Evolutionary conservation across 1,139 yeast species (phyloP), one percentile per base, ranked within the genome.

Genomic region (Pichia sp.): DNA sequence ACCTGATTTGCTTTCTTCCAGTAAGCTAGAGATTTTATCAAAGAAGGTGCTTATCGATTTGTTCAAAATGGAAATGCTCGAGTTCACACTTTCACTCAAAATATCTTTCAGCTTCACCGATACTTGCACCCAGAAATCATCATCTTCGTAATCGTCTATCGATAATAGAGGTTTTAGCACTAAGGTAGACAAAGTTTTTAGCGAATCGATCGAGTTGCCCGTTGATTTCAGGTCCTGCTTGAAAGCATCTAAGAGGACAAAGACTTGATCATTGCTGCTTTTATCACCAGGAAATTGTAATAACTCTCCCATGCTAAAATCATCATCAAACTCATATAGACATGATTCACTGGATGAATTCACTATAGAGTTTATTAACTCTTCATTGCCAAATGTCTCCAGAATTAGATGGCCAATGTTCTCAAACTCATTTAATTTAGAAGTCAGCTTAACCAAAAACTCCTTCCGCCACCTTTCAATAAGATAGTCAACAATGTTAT

Each of bases 81-180:
- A 53, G 5, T 50, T 43, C 11, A 62, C 58, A 10, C 61, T 61
- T 11, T 55, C 53, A 32, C 59, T 50, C 5, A 64, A 40, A 10
- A 61, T 50, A 0, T 41, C 11, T 15, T 47, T 50, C 10, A 69
- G 45, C 4, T 51, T 56, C 0, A 36, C n/a, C 1, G 64, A 54
- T 0, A 58, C 50, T 0, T 29, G 5, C 5, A 36, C 16, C 72
- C 72, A 70, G 48, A 64, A 65, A 13, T 54, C 61, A 16, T 65
- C 67, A 54, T 69, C 61, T 42, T 69, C 72, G 38, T 57, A 54
- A 50, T 69, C 72, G 57, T 70, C 72, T 44, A 68, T 61, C 10
- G 72, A 65, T 31, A 69, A 53, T 1, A 67, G 57, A 13, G 70
- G 72, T 49, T 65, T 67, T 1, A 50, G 45, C 31, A 69, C 45